Evolutionary conservation across 345 rosid species (phyloP), one percentile per base, ranked within the genome.

Genomic region (Cardamine resedifolia): DNA sequence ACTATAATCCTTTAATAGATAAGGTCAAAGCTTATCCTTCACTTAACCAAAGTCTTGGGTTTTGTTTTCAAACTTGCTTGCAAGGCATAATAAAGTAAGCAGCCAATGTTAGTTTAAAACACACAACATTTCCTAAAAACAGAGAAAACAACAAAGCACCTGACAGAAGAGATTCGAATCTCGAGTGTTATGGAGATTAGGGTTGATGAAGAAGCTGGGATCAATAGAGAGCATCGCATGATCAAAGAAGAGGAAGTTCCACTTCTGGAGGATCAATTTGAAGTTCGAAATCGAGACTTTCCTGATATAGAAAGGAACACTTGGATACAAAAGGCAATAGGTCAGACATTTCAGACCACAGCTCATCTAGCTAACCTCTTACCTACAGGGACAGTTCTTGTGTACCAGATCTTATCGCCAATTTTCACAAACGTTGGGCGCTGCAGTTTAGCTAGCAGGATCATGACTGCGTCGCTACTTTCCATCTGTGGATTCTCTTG

Each of bases 331-430:
- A 85, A 64, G 64, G 96, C 96, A 33, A 86, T 88, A 15, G 80
- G 86, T 51, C 88, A 95, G 74, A 90, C 98, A 0, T 91, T 95
- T 55, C 64, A 81, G 23, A 90, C 96, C 86, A 87, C 92, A 5
- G 93, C 96, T 10, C 85, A 95, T 69, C 68, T 95, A 65, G 96
- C 99, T 51, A 91, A 88, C 39, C 88, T 88, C 1, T 75, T 95
- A 59, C 99, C 98, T 0, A 95, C 99, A 1, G 96, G 96, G 44
- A 81, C 99, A 0, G 88, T 90, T 64, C 96, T 95, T 6, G 88
- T 96, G 1, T 91, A 84, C 86, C 96, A 95, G 28, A 79, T 91
- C 66, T 81, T 91, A 12, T 73, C 92, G 1, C 99, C 98, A 2
- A 70, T 91, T 10, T 78, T 83, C 82, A 77, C 98, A 5, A 87